These are phyloP conservation scores for Blastocystis sp. DNA, from an alignment of 352 stramenopile genomes.

Conservation along the genomic window DNA sequence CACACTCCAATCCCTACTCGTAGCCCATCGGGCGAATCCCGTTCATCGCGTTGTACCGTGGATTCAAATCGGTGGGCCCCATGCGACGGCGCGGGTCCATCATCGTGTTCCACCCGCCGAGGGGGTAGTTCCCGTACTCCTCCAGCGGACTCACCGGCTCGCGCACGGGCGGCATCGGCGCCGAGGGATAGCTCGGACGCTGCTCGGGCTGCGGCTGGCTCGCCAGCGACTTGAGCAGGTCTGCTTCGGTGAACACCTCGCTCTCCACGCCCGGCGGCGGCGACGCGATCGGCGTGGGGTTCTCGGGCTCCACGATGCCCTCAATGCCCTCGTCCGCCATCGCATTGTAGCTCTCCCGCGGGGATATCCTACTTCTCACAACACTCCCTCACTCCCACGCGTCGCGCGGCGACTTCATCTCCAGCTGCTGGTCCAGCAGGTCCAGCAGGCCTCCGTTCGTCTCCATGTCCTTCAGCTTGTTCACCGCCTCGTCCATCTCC, in stretches of 20 bases:
- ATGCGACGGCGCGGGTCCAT: too few relatives aligned
- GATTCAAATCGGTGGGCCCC: too few relatives aligned
- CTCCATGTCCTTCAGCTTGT: conserved; percentile 25
- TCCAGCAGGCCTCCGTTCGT: background rate
- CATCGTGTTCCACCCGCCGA: too few relatives aligned
- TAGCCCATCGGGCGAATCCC: too few relatives aligned
- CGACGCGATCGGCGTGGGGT: background rate
- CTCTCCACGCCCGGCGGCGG: too few relatives aligned
- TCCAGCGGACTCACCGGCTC: too few relatives aligned
- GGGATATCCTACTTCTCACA: background rate
- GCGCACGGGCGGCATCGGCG: too few relatives aligned
- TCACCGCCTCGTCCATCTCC: conserved; percentile 17
- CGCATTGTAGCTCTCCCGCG: background rate
- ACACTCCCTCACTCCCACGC: background rate
- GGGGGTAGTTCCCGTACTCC: too few relatives aligned
- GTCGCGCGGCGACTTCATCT: background rate
- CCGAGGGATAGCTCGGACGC: too few relatives aligned
- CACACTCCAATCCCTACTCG: too few relatives aligned
- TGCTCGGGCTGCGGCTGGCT: too few relatives aligned
- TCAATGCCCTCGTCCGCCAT: background rate
- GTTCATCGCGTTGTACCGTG: too few relatives aligned
- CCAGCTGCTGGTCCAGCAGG: background rate
- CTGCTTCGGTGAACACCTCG: background rate
- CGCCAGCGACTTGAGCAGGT: background rate
- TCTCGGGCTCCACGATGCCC: conserved; percentile 42